Percentiles rank a stretch among this genome's conserved stretches.
Evolutionary conservation across 257 asterid species (phyloP).

Genomic region (Prunella vulgaris): DNA sequence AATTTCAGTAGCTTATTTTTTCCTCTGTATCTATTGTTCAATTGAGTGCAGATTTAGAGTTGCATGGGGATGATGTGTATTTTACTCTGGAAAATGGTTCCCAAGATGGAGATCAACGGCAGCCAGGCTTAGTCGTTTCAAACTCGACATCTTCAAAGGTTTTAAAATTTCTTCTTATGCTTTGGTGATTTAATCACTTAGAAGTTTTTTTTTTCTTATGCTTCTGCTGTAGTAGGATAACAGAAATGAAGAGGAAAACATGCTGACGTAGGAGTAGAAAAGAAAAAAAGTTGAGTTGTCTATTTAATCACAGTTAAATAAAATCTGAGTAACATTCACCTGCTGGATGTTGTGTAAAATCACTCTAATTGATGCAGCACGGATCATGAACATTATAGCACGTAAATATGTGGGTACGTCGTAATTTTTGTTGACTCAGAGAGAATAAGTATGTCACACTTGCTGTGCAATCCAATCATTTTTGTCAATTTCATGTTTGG

Average conservation of each 20-base stretch:
- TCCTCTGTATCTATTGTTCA: neutral
- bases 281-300: too few relatives aligned
- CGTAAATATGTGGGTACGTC: too few relatives aligned
- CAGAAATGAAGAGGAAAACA: neutral
- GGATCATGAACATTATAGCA: neutral
- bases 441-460: neutral
- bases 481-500: neutral
- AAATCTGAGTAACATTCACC: neutral
- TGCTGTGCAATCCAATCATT: neutral
- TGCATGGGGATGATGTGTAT: slow-evolving; percentile 93
- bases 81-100: slow-evolving; percentile 69
- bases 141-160: slow-evolving; percentile 61
- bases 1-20: neutral
- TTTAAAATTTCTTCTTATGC: slow-evolving; percentile 4
- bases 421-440: neutral
- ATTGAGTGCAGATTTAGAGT: slow-evolving; percentile 64
- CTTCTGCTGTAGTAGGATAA: slow-evolving; percentile 5
- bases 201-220: neutral
- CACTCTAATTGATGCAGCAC: neutral
- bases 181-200: neutral
- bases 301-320: too few relatives aligned
- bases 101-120: slow-evolving; percentile 52
- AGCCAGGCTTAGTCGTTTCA: slow-evolving; percentile 29
- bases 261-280: neutral
- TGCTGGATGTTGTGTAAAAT: neutral